Evolutionary conservation across 306 rosid species (phyloP).

Genomic region (Prunus salicina): DNA sequence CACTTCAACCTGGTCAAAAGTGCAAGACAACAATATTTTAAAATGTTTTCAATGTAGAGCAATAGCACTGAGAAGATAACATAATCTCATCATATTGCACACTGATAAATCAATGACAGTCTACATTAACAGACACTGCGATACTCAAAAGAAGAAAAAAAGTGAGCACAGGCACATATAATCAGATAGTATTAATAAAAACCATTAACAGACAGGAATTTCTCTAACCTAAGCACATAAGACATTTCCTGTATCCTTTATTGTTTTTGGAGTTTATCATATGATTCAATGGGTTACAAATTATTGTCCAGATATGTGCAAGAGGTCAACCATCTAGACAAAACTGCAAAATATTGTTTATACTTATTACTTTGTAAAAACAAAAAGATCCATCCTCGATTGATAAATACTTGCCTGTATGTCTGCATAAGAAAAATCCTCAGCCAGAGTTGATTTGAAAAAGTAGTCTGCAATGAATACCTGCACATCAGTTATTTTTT

Average conservation of each 20-base stretch:
- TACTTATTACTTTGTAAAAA: neutral
- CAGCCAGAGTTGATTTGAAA: conserved; percentile 71
- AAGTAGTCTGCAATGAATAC: conserved; percentile 80
- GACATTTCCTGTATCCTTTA: neutral
- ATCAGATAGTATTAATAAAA: neutral
- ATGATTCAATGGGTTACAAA: neutral
- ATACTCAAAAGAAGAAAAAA: neutral
- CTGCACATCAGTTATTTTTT: conserved; percentile 42
- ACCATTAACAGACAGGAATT: neutral
- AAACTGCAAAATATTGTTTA: neutral
- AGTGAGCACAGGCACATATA: neutral
- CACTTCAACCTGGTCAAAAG: conserved; percentile 70
- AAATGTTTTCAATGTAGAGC: conserved; percentile 10
- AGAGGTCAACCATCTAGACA: neutral
- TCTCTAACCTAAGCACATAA: neutral
- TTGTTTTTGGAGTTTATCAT: neutral
- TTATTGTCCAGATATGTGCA: neutral
- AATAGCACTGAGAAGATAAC: neutral
- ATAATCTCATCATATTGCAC: neutral
- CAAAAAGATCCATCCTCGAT: neutral
- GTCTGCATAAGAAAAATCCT: conserved; percentile 72
- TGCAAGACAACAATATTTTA: conserved; percentile 17
- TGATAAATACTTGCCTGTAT: conserved; percentile 51
- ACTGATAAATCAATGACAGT: neutral
- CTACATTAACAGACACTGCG: neutral